Evolutionary conservation across 805 yeast genomes (phyloP), one percentile per base, ranked within the genome.

Genomic region (Saturnispora sanitii): DNA sequence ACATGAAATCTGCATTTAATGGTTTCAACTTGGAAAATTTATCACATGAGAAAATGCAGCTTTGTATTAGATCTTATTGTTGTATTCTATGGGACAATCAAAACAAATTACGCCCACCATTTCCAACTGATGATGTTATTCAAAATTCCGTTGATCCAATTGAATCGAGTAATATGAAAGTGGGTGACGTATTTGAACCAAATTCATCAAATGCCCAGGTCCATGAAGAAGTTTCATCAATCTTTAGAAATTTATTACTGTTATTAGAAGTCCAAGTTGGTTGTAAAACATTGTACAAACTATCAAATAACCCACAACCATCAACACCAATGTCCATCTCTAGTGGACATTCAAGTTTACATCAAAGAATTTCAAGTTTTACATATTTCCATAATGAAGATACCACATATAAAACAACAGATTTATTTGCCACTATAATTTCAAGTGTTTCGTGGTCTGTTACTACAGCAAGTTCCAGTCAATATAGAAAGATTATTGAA

Each of bases 371-470:
- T 2, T 61, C 74, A 4, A 63, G 65, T 42, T 67, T 71, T 11
- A 32, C 47, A 2, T 50, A 53, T 28, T 44, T 60, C 62, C 63
- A 60, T 42, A 27, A 62, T 48, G 58, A 64, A 56, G 54, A 55
- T 50, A 52, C 51, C 28, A 43, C 48, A 6, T 35, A 45, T 3
- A 56, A 55, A 27, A 74, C 74, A 43, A 55, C 70, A 21, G 85
- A 82, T 33, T 58, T 86, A 13, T 78, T 87, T 53, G 77, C 87
- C 1, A 71, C 78, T 2, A 65, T 83, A 16, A 66, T 87, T 1
- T 84, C 83, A 23, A 68, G 82, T 2, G 65, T 82, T 33, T 92
- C 97, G 0, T 82, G 88, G 76, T 73, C 82, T 49, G 59, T 66
- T 62, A 33, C 58, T n/a, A 37, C 46, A 1, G 34, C 50, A n/a